Conservation (phyloP, 306 rosid species). For the Sesbania bispinosa region DNA sequence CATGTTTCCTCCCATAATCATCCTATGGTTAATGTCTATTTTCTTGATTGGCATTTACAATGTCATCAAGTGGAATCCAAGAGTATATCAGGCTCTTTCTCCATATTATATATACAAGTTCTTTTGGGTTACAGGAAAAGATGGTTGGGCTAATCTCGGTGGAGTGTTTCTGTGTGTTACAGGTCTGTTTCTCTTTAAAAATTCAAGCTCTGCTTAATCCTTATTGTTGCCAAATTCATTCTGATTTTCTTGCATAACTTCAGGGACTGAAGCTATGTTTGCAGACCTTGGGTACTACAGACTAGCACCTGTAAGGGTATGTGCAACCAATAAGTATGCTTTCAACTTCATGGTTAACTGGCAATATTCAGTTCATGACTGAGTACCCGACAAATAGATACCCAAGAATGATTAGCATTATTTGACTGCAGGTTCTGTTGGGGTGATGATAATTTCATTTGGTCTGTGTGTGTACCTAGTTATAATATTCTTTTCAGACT, state of each 20-base stretch:
- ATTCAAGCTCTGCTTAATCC: conserved; percentile 14
- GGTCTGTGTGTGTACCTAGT: not conserved
- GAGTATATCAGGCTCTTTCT: conserved; percentile 74
- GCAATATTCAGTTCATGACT: conserved; percentile 21
- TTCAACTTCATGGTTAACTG: conserved; percentile 19
- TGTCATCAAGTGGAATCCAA: conserved; percentile 70
- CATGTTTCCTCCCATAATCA: conserved; percentile 65
- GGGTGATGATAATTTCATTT: conserved; percentile 19
- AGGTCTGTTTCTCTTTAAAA: conserved; percentile 45
- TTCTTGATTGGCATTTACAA: conserved; percentile 72
- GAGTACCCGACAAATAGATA: conserved; percentile 7
- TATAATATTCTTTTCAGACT: conserved; percentile 17
- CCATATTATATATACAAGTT: conserved; percentile 71
- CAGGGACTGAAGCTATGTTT: conserved; percentile 86
- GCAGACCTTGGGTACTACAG: conserved; percentile 72
- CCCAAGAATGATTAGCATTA: not conserved
- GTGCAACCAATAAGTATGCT: conserved; percentile 24
- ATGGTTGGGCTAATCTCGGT: conserved; percentile 77
- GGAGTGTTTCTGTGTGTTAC: conserved; percentile 71
- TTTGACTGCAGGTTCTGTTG: not conserved
- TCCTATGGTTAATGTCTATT: conserved; percentile 68
- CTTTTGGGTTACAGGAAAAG: conserved; percentile 65
- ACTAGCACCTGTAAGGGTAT: conserved; percentile 71
- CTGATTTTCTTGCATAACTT: conserved; percentile 34
- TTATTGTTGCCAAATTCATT: conserved; percentile 22